These are phyloP conservation scores for Aegle marmelos DNA, from an alignment of 345 rosid genomes.

Conservation along the genomic window DNA sequence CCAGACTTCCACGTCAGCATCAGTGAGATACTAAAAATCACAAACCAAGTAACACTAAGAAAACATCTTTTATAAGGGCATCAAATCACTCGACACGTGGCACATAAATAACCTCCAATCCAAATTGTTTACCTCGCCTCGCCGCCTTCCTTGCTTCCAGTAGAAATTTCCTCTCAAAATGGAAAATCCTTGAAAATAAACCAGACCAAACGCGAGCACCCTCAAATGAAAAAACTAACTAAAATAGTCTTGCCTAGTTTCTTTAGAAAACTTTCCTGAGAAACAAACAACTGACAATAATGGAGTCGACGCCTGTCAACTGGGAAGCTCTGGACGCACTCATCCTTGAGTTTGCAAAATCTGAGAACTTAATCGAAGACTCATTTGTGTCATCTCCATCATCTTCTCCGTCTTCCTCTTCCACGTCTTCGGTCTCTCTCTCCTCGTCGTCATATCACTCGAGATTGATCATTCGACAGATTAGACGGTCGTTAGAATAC, in stretches of 20 bases:
- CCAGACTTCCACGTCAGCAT: slow-evolving; percentile 2
- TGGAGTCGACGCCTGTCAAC: slow-evolving; percentile 73
- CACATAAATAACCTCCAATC: slow-evolving; percentile 22
- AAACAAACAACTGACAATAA: slow-evolving; percentile 18
- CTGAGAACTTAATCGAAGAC: slow-evolving; percentile 76
- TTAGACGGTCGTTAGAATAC: slow-evolving; percentile 63
- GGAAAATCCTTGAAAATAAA: background rate
- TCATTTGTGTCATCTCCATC: slow-evolving; percentile 28
- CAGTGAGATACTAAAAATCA: background rate
- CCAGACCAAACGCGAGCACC: background rate
- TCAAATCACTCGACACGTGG: slow-evolving; percentile 25
- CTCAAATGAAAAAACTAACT: background rate
- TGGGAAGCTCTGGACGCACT: slow-evolving; percentile 91
- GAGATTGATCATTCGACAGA: slow-evolving; percentile 72
- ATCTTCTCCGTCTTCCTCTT: slow-evolving; percentile 39
- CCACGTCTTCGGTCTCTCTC: slow-evolving; percentile 45
- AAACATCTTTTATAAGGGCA: background rate
- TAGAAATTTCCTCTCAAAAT: background rate
- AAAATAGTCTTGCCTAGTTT: background rate
- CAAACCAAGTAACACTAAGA: background rate
- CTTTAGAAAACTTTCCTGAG: slow-evolving; percentile 15
- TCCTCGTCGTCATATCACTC: slow-evolving; percentile 71
- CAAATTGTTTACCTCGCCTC: slow-evolving; percentile 15
- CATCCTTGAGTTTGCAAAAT: slow-evolving; percentile 75
- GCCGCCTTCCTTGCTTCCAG: slow-evolving; percentile 23